Base-by-base conservation (phyloP, 1,284 basidiomycete genomes). In the Cutaneotrichosporon daszewskae region DNA sequence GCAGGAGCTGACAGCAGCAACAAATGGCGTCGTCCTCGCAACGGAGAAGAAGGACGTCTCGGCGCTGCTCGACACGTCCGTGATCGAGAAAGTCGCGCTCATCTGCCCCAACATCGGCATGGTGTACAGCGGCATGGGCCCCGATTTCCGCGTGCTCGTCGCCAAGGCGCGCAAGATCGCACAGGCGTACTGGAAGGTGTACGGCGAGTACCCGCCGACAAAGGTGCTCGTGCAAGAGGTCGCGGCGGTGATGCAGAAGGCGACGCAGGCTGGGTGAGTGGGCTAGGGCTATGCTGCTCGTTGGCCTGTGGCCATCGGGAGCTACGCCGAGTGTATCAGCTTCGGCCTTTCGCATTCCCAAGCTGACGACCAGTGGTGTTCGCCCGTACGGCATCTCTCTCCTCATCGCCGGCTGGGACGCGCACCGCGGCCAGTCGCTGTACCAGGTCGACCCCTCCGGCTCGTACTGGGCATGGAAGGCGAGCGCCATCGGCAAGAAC, bases 401-500 rank as follows among this genome's bases (percentile, higher is more conserved):
- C 40, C 79, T 99, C 45, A 90, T 98, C 25, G 94, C 94, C 25
- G 95, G 95, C 31, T 98, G 86, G 83, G 95, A 98, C 68, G 76
- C 77, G 57, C 85, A 85, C 65, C 82, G 90, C 17, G 94, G 94
- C 14, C 89, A 91, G 53, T 86, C 83, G 27, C 78, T 98, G 51
- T 98, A 95, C 74, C 95, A 99, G 72, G 94, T 99, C 43, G 95
- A 99, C 74, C 95, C 95, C 16, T 95, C 90, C 35, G 95, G 95
- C 35, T 91, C 88, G 36, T 99, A 90, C 74, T 97, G 92, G 92
- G 92, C 95, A 39, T 99, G 95, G 95, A 99, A 98, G 72, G 95
- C 95, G 12, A 94, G 88, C 66, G 95, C 95, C 13, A 98, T 98
- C 62, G 95, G 95, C 29, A 98, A 98, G 77, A 98, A 98, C 74